Evolutionary conservation across 345 rosid species (phyloP), one percentile per base, ranked within the genome.

Genomic region (Cardamine resedifolia): DNA sequence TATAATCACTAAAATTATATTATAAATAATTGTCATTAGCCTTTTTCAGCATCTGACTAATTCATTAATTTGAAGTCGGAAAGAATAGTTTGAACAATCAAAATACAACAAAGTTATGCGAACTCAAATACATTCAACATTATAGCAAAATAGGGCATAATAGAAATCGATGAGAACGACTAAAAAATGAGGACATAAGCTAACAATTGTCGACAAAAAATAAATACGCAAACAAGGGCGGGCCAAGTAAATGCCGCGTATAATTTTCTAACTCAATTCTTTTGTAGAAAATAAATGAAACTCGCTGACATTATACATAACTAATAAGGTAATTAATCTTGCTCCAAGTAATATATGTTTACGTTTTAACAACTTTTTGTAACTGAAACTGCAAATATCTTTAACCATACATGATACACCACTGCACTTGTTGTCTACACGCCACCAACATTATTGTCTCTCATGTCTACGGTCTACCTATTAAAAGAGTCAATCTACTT

Each of bases 361-460:
- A 69, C 60, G 30, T 33, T 44, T 45, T 21, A 18, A 31, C 23
- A 59, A 3, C 0, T 36, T 27, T 14, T 38, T 10, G 12, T 18
- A 59, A 21, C 11, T 15, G 3, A 58, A 48, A 59, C 36, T 23
- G 66, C 2, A 70, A 48, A 45, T 33, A 49, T 61, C 61, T 51
- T 27, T 9, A 61, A 71, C 3, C 43, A 38, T 30, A 61, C n/a
- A n/a, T n/a, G n/a, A n/a, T n/a, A n/a, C 43, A 60, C 31, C 31
- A 50, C n/a, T 60, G 7, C 60, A 49, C 31, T 49, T 34, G 23
- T 26, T 36, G 60, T 58, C 51, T 71, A 39, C 28, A 71, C 62
- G 52, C 69, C 45, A 71, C 53, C 58, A 20, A 41, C 52, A 38
- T 71, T 71, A 71, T 36, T 36, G 16, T 26, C 49, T 19, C 39